Base-by-base conservation (phyloP, 768 basidiomycete species). In the Exidia glandulosa region DNA sequence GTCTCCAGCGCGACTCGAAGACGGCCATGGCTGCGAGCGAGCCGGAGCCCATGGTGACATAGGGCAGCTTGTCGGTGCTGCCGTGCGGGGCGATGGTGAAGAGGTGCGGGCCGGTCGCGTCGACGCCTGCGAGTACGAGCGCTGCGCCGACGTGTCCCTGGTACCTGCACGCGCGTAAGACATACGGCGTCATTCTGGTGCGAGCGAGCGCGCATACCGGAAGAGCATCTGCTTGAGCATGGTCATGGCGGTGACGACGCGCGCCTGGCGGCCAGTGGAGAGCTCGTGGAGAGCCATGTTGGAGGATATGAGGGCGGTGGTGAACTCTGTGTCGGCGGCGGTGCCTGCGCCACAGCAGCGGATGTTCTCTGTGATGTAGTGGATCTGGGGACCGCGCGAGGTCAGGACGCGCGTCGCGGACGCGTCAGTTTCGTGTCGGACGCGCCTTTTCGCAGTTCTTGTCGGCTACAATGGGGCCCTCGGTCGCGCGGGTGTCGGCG, bases 371-470 rank as follows among this genome's bases (percentile, higher is more conserved):
- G 93, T 86, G 70, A 99, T 89, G 74, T 87, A 98, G 73, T 99
- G 96, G 67, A 99, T 99, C 95, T 98, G 12, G 37, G 4, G 54
- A 56, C 45, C 41, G 32, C 29, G 52, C 32, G 52, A 50, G 36
- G 32, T 45, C 9, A 33, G 29, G 37, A 25, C 23, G 31, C 57
- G 50, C 41, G 41, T 25, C 13, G 54, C 63, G 58, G 55, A 54
- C 47, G 34, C 60, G 16, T 55, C 30, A 16, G 2, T 5, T 25
- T 4, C n/a, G 13, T 54, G 27, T 45, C 19, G 32, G 7, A 65
- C 75, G 54, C 59, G 94, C 95, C 88, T 99, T 99, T 77, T 98
- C 96, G 74, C 96, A 99, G 75, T 99, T 99, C 83, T 99, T 98
- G 77, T 98, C 95, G 0, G 92, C 92, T 30, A 99, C 91, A 64